A percentile compares a stretch with the other conserved stretches of the same genome.
Evolutionary conservation across 169 alveolate genomes (phyloP).

Genomic region (Plasmodium blacklocki): DNA sequence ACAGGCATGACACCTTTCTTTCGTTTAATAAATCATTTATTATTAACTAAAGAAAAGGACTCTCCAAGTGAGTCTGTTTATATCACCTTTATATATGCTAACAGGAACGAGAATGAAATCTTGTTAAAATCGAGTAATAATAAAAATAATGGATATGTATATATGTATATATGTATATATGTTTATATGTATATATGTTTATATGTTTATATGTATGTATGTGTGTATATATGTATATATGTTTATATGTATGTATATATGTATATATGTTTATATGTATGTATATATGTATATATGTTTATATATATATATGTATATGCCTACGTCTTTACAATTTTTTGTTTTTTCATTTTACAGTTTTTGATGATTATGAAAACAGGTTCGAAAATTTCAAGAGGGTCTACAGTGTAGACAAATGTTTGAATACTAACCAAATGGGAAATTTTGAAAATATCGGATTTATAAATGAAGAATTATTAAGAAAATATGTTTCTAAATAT

Average conservation of each 20-base stretch:
- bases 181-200: background rate
- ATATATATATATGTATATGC: too few relatives aligned
- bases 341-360: conserved; percentile 29
- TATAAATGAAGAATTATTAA: conserved; percentile 30
- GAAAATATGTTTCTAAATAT: conserved; percentile 52
- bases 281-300: background rate
- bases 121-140: conserved; percentile 40
- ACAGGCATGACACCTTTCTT: conserved; percentile 87
- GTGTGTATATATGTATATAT: background rate
- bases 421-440: background rate
- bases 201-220: background rate
- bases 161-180: background rate
- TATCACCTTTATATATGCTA: conserved; percentile 70
- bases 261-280: background rate
- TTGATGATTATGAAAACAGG: conserved; percentile 37
- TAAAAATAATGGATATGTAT: background rate
- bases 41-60: conserved; percentile 25
- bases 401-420: conserved; percentile 69
- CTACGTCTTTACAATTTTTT: background rate
- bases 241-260: background rate
- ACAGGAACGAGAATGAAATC: conserved; percentile 71
- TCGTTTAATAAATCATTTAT: conserved; percentile 76
- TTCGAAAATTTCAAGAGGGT: conserved; percentile 50
- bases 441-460: conserved; percentile 51
- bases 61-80: background rate